Evolutionary conservation across 345 rosid genomes (phyloP), one percentile per base, ranked within the genome.

Genomic region (Citrus mangshanensis): DNA sequence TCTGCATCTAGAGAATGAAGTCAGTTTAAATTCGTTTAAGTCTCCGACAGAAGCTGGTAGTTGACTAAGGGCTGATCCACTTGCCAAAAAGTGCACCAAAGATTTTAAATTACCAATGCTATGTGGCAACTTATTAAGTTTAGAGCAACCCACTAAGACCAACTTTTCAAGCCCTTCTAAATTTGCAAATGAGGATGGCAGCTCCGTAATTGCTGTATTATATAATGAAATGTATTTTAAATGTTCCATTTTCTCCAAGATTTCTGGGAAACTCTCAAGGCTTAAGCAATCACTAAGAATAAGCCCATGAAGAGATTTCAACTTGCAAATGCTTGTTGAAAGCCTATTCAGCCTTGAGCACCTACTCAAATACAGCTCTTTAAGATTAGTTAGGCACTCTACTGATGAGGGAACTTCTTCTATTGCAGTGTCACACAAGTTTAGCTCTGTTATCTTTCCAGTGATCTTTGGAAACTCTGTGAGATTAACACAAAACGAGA

Each of bases 361-460:
- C 1, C 34, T 4, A 2, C 16, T n/a, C 54, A 68, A 5, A 32
- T 32, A 7, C 21, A 64, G 22, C 40, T 10, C 35, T 68, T 34
- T n/a, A 38, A 68, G 51, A 21, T n/a, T 16, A 14, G 6, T 37
- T 16, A 40, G 58, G 51, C n/a, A 38, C 21, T 28, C 70, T 16
- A 75, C 21, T 21, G 78, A 75, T 0, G 78, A 22, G 42, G 78
- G 60, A 75, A 75, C 59, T 18, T 62, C 77, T 46, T 75, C 49
- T 28, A 75, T 63, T 19, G 9, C 28, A 19, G 61, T 62, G 9
- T 22, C 12, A 0, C 21, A 9, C 51, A 75, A 27, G 7, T 19
- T 2, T 46, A 75, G 37, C 1, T 1, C 4, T n/a, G 0, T 21
- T 42, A 75, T 0, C 10, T 6, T 64, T 55, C 70, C 40, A 1